Evolutionary conservation across 108 stramenopile species (phyloP).

Genomic region (Cyclotella distinguenda): DNA sequence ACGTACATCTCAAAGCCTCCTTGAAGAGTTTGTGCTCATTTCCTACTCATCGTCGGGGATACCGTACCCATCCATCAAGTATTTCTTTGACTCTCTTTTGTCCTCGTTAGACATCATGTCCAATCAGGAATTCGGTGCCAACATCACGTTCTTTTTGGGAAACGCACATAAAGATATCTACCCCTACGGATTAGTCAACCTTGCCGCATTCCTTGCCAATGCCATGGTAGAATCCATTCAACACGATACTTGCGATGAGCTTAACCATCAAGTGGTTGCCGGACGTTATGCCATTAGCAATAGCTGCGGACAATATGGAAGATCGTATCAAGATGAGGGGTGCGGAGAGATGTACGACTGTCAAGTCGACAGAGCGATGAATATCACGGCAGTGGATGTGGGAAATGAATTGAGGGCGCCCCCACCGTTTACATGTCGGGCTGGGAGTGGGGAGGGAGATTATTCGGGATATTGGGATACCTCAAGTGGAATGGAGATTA

Average conservation of each 20-base stretch:
- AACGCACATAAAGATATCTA: slow-evolving; percentile 10
- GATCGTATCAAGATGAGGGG: slow-evolving; percentile 44
- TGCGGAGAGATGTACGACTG: slow-evolving; percentile 37
- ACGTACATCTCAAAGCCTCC: neutral
- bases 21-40: slow-evolving; percentile 30
- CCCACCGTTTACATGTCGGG: slow-evolving; percentile 39
- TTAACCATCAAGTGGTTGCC: slow-evolving; percentile 29
- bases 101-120: slow-evolving; percentile 19
- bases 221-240: slow-evolving; percentile 48
- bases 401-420: slow-evolving; percentile 31
- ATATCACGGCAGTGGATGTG: slow-evolving; percentile 32
- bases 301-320: slow-evolving; percentile 43
- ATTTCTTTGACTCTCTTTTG: slow-evolving; percentile 27
- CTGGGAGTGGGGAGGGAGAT: slow-evolving; percentile 16
- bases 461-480: slow-evolving; percentile 51
- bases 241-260: slow-evolving; percentile 49
- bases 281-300: slow-evolving; percentile 45
- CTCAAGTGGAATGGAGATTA: slow-evolving; percentile 1
- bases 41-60: slow-evolving; percentile 19
- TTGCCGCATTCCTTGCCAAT: slow-evolving; percentile 40
- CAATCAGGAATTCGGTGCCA: slow-evolving; percentile 16
- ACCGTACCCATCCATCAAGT: slow-evolving; percentile 22
- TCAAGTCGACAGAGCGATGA: slow-evolving; percentile 40
- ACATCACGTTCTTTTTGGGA: slow-evolving; percentile 23
- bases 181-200: slow-evolving; percentile 34